Base-by-base conservation (phyloP, 371 early-diverging fungal species). In the Conidiobolus incongruus region DNA sequence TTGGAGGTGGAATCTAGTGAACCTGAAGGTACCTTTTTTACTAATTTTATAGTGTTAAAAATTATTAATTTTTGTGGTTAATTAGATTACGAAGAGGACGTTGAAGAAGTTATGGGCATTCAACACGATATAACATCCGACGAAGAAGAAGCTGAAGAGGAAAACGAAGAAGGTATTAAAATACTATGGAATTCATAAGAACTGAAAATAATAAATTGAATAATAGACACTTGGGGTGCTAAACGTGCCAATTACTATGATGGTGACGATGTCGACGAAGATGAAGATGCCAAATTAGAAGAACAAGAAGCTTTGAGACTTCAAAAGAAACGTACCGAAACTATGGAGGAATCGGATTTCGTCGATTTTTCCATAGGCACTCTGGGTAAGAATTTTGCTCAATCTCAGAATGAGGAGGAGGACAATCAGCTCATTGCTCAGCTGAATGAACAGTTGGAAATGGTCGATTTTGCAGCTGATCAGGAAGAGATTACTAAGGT, bases 311-410 rank as follows among this genome's bases (percentile, higher is more conserved):
- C 90, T 1, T 55, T 84, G 44, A 71, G 81, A 47, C 61, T 94
- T 47, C 90, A 90, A 53, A 73, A 70, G 58, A 70, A 79, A 54
- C 72, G 71, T 26, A 51, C 82, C 13, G 67, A 72, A 22, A 63
- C 68, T 21, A 72, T 91, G 70, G 66, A 74, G 28, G 93, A 90
- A 56, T 78, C 71, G 26, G 93, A 94, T 65, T 92, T 89, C 52
- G 60, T 91, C n/a, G 85, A 80, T 42, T 65, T 39, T 55, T 58
- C 24, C 28, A 28, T 32, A 16, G 29, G 19, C 23, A 41, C 7
- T 28, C 46, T 29, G 26, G 38, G 19, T 22, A 37, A 19, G n/a
- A 17, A 20, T 13, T 26, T 26, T 38, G 22, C 26, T 23, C 23
- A 24, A 22, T n/a, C 52, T 40, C 47, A 55, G 52, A 56, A 61